A percentile compares a stretch with the other conserved stretches of the same genome.
These are phyloP conservation scores for Leishmania gerbilli DNA, from an alignment of 208 protist species.

Conservation along the genomic window DNA sequence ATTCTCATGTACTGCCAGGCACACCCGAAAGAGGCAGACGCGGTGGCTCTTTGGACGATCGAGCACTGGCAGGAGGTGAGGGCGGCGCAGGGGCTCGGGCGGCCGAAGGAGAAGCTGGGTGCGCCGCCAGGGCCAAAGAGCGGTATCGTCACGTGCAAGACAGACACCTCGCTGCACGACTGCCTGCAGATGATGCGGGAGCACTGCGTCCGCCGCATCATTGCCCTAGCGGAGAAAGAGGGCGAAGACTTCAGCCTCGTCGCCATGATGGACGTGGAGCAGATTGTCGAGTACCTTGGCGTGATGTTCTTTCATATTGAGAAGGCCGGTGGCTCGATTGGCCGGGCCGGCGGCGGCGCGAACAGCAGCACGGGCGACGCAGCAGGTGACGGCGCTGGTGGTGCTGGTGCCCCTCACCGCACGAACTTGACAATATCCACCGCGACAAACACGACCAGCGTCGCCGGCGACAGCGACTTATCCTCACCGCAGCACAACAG, in stretches of 20 bases:
- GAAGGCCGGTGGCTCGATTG: slow-evolving; percentile 33
- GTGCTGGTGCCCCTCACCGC: slow-evolving; percentile 9
- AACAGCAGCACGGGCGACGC: slow-evolving; percentile 6
- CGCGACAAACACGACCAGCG: slow-evolving; percentile 11
- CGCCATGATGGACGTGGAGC: slow-evolving; percentile 78
- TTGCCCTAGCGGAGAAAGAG: slow-evolving; percentile 77
- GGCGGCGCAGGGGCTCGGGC: slow-evolving; percentile 24
- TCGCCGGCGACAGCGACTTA: slow-evolving; percentile 10
- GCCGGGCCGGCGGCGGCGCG: slow-evolving; percentile 13
- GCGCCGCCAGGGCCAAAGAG: slow-evolving; percentile 1
- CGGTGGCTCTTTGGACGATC: slow-evolving; percentile 70
- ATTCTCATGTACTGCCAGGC: slow-evolving; percentile 82
- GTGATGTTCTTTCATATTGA: slow-evolving; percentile 81
- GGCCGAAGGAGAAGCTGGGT: slow-evolving; percentile 20
- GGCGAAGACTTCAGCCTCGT: slow-evolving; percentile 61
- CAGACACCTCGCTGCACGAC: slow-evolving; percentile 64
- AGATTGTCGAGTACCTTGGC: slow-evolving; percentile 85
- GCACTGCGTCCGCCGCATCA: slow-evolving; percentile 58
- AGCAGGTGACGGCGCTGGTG: background rate
- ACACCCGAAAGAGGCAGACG: slow-evolving; percentile 59
- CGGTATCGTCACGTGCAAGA: slow-evolving; percentile 59
- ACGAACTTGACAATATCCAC: slow-evolving; percentile 18
- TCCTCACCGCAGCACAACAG: slow-evolving; percentile 10
- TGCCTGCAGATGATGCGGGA: slow-evolving; percentile 69
- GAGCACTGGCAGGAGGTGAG: slow-evolving; percentile 53